These are phyloP conservation scores for Sugiyamaella sp. DNA, from an alignment of 1,139 yeast genomes.

Conservation along the genomic window DNA sequence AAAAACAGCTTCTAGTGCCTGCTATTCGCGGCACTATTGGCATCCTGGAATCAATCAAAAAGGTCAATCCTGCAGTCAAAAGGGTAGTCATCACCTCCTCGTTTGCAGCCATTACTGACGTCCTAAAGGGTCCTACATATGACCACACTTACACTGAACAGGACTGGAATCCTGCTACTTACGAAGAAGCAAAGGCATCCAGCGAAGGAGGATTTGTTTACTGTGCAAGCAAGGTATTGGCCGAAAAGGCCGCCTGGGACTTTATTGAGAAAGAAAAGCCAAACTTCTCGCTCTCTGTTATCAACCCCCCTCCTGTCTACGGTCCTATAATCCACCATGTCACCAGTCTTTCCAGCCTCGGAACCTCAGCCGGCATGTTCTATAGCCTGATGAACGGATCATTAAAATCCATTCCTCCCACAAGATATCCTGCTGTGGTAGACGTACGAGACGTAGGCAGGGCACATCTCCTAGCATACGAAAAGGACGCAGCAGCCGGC, in stretches of 20 bases:
- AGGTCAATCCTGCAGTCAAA: conserved; percentile 50
- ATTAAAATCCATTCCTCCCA: conserved; percentile 24
- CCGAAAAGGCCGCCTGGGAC: conserved; percentile 52
- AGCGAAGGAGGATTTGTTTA: conserved; percentile 8
- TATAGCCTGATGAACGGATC: conserved; percentile 29
- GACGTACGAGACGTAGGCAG: conserved; percentile 59
- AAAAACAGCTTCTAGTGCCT: conserved; percentile 45
- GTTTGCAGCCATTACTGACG: conserved; percentile 46
- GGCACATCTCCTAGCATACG: conserved; percentile 53
- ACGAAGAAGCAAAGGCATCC: conserved; percentile 13
- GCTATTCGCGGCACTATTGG: conserved; percentile 54
- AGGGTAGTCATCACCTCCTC: conserved; percentile 59
- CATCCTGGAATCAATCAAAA: conserved; percentile 47
- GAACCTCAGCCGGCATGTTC: conserved; percentile 22
- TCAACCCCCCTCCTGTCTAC: conserved; percentile 53
- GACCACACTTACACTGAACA: conserved; percentile 16
- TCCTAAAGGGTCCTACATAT: conserved; percentile 17
- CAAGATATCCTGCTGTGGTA: conserved; percentile 34
- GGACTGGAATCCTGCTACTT: conserved; percentile 19
- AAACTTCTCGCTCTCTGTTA: conserved; percentile 46
- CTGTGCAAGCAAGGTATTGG: conserved; percentile 29
- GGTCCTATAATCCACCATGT: conserved; percentile 49
- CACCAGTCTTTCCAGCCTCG: conserved; percentile 32
- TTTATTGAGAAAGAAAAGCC: conserved; percentile 44
- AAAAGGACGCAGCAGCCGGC: conserved; percentile 41